Evolutionary conservation across 352 stramenopile genomes (phyloP).

Genomic region (Phytophthora cactorum): DNA sequence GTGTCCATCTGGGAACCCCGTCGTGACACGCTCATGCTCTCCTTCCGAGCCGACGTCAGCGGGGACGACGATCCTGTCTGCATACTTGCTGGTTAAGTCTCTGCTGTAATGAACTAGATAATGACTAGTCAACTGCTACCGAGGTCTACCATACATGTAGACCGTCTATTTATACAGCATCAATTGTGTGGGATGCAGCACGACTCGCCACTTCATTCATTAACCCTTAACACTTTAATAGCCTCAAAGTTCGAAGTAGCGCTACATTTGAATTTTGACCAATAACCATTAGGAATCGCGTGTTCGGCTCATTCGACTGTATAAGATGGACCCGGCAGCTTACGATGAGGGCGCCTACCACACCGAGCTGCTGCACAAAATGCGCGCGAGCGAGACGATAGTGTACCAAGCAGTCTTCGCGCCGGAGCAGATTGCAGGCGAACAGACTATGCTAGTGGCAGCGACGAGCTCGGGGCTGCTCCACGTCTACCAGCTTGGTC

Average conservation of each 20-base stretch:
- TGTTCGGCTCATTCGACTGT: constrained; percentile 1
- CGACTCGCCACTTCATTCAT: no score
- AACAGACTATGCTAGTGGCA: constrained; percentile 58
- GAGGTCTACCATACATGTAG: no score
- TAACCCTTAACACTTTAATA: background rate
- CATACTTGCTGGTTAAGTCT: constrained; percentile 3
- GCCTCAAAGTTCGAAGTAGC: no score
- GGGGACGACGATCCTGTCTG: constrained; percentile 10
- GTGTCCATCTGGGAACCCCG: constrained; percentile 5
- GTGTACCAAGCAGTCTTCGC: constrained; percentile 67
- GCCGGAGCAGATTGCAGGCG: constrained; percentile 32
- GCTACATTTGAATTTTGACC: background rate
- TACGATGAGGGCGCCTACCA: constrained; percentile 67
- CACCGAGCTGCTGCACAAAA: constrained; percentile 56
- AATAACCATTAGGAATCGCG: background rate
- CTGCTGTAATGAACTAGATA: no score
- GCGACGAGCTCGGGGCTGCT: constrained; percentile 69
- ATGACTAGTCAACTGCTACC: no score
- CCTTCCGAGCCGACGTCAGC: constrained; percentile 10
- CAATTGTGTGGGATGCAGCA: no score
- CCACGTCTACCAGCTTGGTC: constrained; percentile 60
- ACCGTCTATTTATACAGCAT: constrained; percentile 4
- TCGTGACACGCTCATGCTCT: constrained; percentile 10
- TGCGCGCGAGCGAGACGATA: constrained; percentile 55
- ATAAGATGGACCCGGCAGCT: constrained; percentile 55